Evolutionary conservation across 1,284 basidiomycete genomes (phyloP).

Genomic region (Melampsora occidentalis): DNA sequence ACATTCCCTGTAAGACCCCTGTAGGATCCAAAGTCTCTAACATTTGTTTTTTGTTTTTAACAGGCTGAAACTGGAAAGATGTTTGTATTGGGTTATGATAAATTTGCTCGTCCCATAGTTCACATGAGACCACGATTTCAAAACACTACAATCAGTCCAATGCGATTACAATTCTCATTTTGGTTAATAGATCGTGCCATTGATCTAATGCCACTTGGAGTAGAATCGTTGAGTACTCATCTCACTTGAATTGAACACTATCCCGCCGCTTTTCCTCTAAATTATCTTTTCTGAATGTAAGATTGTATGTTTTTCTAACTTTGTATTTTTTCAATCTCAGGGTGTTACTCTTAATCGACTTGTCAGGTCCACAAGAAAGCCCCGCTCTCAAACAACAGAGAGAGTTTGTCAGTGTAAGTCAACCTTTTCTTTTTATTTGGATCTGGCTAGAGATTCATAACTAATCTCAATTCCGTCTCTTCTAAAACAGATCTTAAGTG

Average conservation of each 20-base stretch:
- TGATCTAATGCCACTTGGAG: slow-evolving; percentile 54
- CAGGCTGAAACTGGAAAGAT: slow-evolving; percentile 56
- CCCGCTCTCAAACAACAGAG: slow-evolving; percentile 35
- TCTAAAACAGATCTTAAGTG: slow-evolving; percentile 31
- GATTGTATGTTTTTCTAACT: not conserved
- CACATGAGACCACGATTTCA: slow-evolving; percentile 56
- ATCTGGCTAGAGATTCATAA: not conserved
- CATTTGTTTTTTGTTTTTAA: not conserved
- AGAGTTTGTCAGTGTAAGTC: slow-evolving; percentile 38
- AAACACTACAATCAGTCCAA: slow-evolving; percentile 48
- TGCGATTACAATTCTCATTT: slow-evolving; percentile 55
- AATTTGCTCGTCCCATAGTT: slow-evolving; percentile 53
- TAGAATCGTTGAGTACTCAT: slow-evolving; percentile 48
- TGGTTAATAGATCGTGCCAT: slow-evolving; percentile 55
- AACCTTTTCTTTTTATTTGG: not conserved
- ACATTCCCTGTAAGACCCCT: not conserved
- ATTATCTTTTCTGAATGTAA: not conserved
- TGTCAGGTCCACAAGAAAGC: slow-evolving; percentile 40
- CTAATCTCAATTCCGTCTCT: no score
- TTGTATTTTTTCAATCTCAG: not conserved
- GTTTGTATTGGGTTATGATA: slow-evolving; percentile 53
- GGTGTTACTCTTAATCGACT: slow-evolving; percentile 33
- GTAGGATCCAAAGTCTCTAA: not conserved
- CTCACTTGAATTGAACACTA: not conserved
- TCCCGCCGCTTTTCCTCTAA: not conserved